Evolutionary conservation across 108 stramenopile species (phyloP), one percentile per base, ranked within the genome.

Genomic region (Seminavis robusta): DNA sequence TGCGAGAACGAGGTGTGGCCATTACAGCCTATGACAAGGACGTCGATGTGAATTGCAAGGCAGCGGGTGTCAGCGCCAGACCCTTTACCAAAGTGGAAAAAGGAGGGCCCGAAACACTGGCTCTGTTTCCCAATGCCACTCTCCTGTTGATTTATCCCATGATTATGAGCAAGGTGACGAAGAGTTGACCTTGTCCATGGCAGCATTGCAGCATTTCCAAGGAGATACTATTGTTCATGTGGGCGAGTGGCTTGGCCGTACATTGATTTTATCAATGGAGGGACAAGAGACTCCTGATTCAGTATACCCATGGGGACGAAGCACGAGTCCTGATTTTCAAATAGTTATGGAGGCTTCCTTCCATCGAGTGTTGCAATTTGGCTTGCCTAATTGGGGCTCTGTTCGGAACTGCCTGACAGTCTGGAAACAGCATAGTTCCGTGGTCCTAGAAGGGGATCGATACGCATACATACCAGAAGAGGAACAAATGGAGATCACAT

Each of bases 271-370:
- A 9, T 63, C 67, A 30, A 45, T 84, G 30, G 85, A 86, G 26
- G 90, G 90, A 68, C 83, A 86, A 21, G n/a, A n/a, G n/a, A n/a
- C n/a, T n/a, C n/a, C n/a, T n/a, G n/a, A n/a, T n/a, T n/a, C n/a
- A n/a, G n/a, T n/a, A n/a, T n/a, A n/a, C n/a, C 94, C 94, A 1
- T 94, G 83, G 79, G 94, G 94, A 41, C 63, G 94, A 49, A 84
- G 84, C 2, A 83, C 83, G 3, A 70, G 84, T 16, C 53, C 75
- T 15, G 86, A 85, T 25, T 94, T 94, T 47, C 90, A 89, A 65
- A 71, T 83, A 47, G 56, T 74, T 29, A 56, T 94, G 27, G 83
- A 84, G 6, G 38, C 77, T 15, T 81, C 90, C 36, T 94, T 76
- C 63, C 94, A 94, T 63, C 92, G 94, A 36, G 65, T 94, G 10